Evolutionary conservation across 805 yeast species (phyloP).

Genomic region (Sporopachydermia lactativora): DNA sequence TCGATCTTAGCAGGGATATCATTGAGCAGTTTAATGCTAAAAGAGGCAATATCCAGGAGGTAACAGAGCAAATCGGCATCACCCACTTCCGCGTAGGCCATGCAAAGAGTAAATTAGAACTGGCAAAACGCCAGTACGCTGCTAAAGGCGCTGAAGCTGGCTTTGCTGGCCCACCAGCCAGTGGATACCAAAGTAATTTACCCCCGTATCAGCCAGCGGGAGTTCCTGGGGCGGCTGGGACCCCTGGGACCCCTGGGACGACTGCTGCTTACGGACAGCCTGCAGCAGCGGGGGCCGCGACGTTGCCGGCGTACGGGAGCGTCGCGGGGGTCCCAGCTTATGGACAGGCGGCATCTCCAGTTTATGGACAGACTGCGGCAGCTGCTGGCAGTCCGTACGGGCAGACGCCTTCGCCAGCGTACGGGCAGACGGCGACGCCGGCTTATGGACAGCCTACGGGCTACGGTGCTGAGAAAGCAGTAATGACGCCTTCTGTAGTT

Average conservation of each 20-base stretch:
- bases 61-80: slow-evolving; percentile 76
- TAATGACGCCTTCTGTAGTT: slow-evolving; percentile 12
- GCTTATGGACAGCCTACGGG: slow-evolving; percentile 12
- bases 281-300: slow-evolving; percentile 16
- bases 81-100: slow-evolving; percentile 86
- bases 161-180: slow-evolving; percentile 20
- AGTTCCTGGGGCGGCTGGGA: slow-evolving; percentile 15
- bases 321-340: slow-evolving; percentile 15
- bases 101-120: slow-evolving; percentile 71
- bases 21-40: slow-evolving; percentile 65
- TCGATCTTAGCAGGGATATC: slow-evolving; percentile 75
- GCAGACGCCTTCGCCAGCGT: slow-evolving; percentile 15
- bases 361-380: slow-evolving; percentile 19
- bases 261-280: slow-evolving; percentile 20
- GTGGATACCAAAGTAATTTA: slow-evolving; percentile 12
- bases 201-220: slow-evolving; percentile 14
- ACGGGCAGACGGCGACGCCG: slow-evolving; percentile 10
- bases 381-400: slow-evolving; percentile 16
- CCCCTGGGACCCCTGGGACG: slow-evolving; percentile 16
- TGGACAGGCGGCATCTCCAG: slow-evolving; percentile 12
- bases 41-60: slow-evolving; percentile 85
- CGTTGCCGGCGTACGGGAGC: slow-evolving; percentile 18
- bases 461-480: slow-evolving; percentile 9
- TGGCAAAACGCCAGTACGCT: slow-evolving; percentile 65
- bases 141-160: slow-evolving; percentile 24